Evolutionary conservation across 306 rosid genomes (phyloP), one percentile per base, ranked within the genome.

Genomic region (Pyrus communis): DNA sequence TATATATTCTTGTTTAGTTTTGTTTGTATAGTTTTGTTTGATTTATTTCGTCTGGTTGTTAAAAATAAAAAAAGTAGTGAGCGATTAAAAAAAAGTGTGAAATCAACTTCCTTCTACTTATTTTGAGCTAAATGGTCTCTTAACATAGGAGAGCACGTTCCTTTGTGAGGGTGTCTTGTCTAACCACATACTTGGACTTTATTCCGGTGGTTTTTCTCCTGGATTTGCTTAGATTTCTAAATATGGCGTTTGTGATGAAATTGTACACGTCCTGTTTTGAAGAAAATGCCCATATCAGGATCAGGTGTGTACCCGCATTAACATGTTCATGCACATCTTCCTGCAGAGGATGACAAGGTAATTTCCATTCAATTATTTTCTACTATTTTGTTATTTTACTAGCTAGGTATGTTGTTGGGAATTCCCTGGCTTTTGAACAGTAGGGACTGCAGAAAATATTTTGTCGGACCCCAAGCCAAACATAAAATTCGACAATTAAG

Each of bases 301-400:
- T 51, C 57, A 51, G 57, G 57, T 51, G 80, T 23, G 60, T 23
- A 40, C 15, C 82, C 46, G 67, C 74, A 54, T 58, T 62, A 65
- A 76, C 85, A 72, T 77, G 80, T 83, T 88, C 80, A 18, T 54
- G 81, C 84, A 79, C 86, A 72, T 83, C 75, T 69, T 75, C 76
- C 45, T 51, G 71, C 77, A 38, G 71, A 70, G 40, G 82, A 73
- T 23, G 22, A 18, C n/a, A 31, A 40, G 19, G n/a, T 57, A 80
- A 72, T 31, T 74, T 74, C 71, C 42, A 77, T 77, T 65, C 76
- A 75, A 49, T 73, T 78, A 76, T 74, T 78, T 35, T 49, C 28
- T 81, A 51, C 52, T 63, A 79, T 46, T 51, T 76, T 66, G 71
- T 73, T 72, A 79, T 58, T 59, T 78, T 69, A 15, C 79, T 14